Base-by-base conservation (phyloP, 495 filamentous ascomycete species). In the Aspergillus panamensis region DNA sequence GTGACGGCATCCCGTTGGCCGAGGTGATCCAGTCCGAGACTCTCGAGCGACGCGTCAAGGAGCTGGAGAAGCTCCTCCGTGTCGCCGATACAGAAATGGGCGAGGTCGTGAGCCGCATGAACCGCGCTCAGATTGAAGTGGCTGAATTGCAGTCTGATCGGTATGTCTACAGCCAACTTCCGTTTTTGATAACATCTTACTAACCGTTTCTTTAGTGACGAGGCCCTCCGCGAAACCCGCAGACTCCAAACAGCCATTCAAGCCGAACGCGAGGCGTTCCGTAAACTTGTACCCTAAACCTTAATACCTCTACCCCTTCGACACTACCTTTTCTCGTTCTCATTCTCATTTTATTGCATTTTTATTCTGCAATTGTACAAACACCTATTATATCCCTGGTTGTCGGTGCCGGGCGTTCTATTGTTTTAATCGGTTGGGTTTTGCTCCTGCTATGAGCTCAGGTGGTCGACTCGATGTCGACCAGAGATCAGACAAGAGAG, bases 51-150 rank as follows among this genome's bases (percentile, higher is more conserved):
- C 82, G 86, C 51, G 85, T 90, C 30, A 79, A 82, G 57, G 91
- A 95, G 65, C 82, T 98, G 12, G 94, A 98, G 73, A 84, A 80
- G 54, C 87, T 91, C 10, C 78, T 97, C 17, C 74, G 79, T 21
- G 83, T 94, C 58, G 90, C 94, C 17, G 94, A 97, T 64, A 76
- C 78, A 55, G 93, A 97, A 78, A 97, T 98, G 94, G 84, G 93
- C 67, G 88, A 94, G 70, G 93, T 97, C 3, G 89, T 98, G 14
- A 79, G 87, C 53, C 81, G 88, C 53, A 96, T 98, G 91, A 96
- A 91, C 73, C 79, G 84, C 57, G 92, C 93, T 8, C 94, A 97
- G 76, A 91, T 96, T 55, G 91, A 96, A 73, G 94, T 98, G 37
- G 84, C 91, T 67, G 85, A 91, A 65, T 79, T 98, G 51, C 92